Percentiles rank a stretch among this genome's conserved stretches.
Evolutionary conservation across 768 basidiomycete genomes (phyloP).

Genomic region (Postia placenta): DNA sequence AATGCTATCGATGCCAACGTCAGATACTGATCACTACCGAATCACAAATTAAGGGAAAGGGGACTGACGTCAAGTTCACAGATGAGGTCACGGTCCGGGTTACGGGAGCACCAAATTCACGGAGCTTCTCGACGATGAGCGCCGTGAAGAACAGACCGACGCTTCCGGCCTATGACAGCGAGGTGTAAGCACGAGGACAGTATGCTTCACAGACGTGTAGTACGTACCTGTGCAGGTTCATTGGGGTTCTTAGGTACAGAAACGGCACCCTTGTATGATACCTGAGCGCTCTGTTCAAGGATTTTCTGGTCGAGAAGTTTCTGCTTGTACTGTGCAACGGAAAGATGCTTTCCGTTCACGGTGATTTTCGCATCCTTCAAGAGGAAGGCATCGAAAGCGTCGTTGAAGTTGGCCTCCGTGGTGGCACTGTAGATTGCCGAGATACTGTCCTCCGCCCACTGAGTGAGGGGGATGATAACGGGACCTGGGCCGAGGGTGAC

Average conservation of each 20-base stretch:
- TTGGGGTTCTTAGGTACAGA: background rate
- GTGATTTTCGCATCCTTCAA: constrained; percentile 29
- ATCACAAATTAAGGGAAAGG: background rate
- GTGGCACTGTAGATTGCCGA: constrained; percentile 34
- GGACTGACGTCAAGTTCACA: constrained; percentile 11
- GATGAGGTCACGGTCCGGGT: constrained; percentile 20
- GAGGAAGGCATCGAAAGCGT: constrained; percentile 37
- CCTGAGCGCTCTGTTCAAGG: constrained; percentile 22
- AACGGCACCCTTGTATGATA: constrained; percentile 26
- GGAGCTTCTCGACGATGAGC: constrained; percentile 14
- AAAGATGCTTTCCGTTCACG: constrained; percentile 35
- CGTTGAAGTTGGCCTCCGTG: constrained; percentile 26
- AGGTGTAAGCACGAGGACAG: background rate
- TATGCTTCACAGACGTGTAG: background rate
- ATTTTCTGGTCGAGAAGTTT: constrained; percentile 24
- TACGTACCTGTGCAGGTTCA: background rate
- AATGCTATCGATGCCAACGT: background rate
- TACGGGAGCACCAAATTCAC: constrained; percentile 16
- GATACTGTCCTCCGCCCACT: constrained; percentile 37
- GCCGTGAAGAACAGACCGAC: constrained; percentile 23
- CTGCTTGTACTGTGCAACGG: constrained; percentile 35
- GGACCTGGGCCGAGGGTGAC: constrained; percentile 1
- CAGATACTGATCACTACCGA: background rate
- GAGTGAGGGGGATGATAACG: constrained; percentile 34
- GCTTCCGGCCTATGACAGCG: constrained; percentile 13